phyloP scores from a whole-genome alignment of 768 basidiomycete genomes.

The Xerocomellus chrysenteron region DNA sequence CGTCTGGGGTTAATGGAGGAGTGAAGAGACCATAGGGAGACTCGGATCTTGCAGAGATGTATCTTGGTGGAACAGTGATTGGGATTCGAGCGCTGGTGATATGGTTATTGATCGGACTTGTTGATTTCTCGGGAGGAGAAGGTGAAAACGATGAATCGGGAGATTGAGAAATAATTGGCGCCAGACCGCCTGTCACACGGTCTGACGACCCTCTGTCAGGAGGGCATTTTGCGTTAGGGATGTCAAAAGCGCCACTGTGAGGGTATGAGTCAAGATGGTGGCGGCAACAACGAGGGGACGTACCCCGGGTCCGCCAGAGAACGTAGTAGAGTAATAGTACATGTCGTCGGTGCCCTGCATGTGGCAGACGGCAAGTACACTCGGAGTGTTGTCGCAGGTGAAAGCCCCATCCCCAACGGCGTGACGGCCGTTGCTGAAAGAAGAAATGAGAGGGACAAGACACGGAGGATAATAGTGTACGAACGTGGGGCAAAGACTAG shows the following conservation, averaged over 20 bases:
- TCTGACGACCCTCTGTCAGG: conserved; percentile 92
- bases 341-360: conserved; percentile 77
- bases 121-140: conserved; percentile 25
- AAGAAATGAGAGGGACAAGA: conserved; percentile 13
- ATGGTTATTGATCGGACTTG: conserved; percentile 19
- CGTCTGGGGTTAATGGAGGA: conserved; percentile 79
- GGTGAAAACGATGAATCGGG: conserved; percentile 35
- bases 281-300: conserved; percentile 26
- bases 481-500: conserved; percentile 95
- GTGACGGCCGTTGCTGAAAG: conserved; percentile 85
- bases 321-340: conserved; percentile 91
- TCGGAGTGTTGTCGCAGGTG: conserved; percentile 72
- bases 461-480: conserved; percentile 23
- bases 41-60: conserved; percentile 40
- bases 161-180: conserved; percentile 55
- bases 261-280: conserved; percentile 8
- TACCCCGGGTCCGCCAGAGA: conserved; percentile 92
- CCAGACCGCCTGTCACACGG: conserved; percentile 92
- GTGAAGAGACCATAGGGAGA: conserved; percentile 53
- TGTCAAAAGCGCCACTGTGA: conserved; percentile 92
- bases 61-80: conserved; percentile 39
- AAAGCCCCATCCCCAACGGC: conserved; percentile 97
- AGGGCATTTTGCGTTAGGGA: conserved; percentile 89
- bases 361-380: conserved; percentile 84
- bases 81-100: conserved; percentile 22